Percentiles rank a stretch among this genome's conserved stretches.
Conservation (phyloP, 1,284 basidiomycete genomes). For the Somion occarium region DNA sequence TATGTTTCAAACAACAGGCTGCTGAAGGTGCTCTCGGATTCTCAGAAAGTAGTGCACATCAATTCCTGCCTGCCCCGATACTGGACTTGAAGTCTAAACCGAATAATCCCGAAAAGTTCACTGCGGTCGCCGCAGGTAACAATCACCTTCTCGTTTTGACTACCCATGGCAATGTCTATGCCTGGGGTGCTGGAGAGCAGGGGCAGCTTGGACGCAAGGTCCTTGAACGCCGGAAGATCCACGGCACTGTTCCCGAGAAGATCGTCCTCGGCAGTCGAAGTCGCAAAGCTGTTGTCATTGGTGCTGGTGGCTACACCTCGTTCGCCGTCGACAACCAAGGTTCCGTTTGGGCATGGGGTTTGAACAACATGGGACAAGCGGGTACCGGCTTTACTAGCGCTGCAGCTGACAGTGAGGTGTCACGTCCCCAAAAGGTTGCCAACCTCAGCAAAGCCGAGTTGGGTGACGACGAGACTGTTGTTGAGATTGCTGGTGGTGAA, state of each 20-base stretch:
- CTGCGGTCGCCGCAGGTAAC: slow-evolving; percentile 66
- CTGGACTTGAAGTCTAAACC: slow-evolving; percentile 41
- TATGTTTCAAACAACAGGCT: slow-evolving; percentile 33
- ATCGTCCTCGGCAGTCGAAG: slow-evolving; percentile 61
- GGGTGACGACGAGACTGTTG: slow-evolving; percentile 54
- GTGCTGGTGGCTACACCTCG: slow-evolving; percentile 79
- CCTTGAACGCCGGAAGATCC: slow-evolving; percentile 78
- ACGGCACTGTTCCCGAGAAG: slow-evolving; percentile 82
- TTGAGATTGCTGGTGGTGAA: slow-evolving; percentile 74
- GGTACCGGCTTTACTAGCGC: slow-evolving; percentile 50
- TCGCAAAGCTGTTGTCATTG: slow-evolving; percentile 73
- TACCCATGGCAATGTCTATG: slow-evolving; percentile 77
- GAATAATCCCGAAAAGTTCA: slow-evolving; percentile 18
- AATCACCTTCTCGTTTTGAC: slow-evolving; percentile 88
- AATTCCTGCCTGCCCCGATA: slow-evolving; percentile 67
- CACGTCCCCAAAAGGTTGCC: slow-evolving; percentile 63
- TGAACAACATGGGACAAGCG: slow-evolving; percentile 74
- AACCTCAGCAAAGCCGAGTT: slow-evolving; percentile 64
- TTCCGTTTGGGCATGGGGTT: slow-evolving; percentile 86
- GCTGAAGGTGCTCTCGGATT: slow-evolving; percentile 85
- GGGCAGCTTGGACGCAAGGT: slow-evolving; percentile 85
- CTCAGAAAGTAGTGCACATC: slow-evolving; percentile 56
- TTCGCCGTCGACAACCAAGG: slow-evolving; percentile 84
- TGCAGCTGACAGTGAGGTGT: slow-evolving; percentile 49
- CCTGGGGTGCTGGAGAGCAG: slow-evolving; percentile 86